phyloP scores from a whole-genome alignment of 2,329 filamentous ascomycete genomes.

The Amphichorda felina region DNA sequence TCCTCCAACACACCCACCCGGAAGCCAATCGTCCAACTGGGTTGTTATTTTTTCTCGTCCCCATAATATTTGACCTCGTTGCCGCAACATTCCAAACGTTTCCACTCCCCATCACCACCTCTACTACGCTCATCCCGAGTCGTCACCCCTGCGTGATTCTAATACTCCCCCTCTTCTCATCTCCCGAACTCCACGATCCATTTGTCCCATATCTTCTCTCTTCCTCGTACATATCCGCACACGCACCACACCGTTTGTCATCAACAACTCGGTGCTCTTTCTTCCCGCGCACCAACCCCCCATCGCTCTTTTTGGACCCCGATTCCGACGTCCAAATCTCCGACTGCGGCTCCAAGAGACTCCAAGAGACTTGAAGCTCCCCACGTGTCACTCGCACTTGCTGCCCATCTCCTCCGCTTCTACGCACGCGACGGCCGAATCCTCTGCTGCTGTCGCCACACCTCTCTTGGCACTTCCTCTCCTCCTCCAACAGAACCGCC shows the following conservation, averaged over 20 bases:
- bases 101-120: not conserved
- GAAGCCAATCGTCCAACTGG: not conserved
- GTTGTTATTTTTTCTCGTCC: slow-evolving; percentile 1
- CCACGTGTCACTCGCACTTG: not conserved
- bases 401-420: not conserved
- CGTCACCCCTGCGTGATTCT: not conserved
- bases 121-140: not conserved
- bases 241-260: not conserved
- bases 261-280: too few species aligned
- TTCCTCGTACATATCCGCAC: not conserved
- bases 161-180: not conserved
- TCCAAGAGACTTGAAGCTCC: too few species aligned
- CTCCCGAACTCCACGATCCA: not conserved
- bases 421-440: not conserved
- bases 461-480: not conserved
- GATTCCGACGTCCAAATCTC: not conserved
- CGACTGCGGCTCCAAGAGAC: too few species aligned
- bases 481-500: not conserved
- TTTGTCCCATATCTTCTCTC: not conserved
- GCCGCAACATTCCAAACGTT: not conserved
- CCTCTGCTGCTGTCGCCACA: too few species aligned
- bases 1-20: not conserved
- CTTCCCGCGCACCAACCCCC: not conserved
- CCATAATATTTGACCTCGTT: slow-evolving; percentile 2
- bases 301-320: not conserved